Evolutionary conservation across 768 basidiomycete genomes (phyloP).

Genomic region (Sporobolomyces pararoseus): DNA sequence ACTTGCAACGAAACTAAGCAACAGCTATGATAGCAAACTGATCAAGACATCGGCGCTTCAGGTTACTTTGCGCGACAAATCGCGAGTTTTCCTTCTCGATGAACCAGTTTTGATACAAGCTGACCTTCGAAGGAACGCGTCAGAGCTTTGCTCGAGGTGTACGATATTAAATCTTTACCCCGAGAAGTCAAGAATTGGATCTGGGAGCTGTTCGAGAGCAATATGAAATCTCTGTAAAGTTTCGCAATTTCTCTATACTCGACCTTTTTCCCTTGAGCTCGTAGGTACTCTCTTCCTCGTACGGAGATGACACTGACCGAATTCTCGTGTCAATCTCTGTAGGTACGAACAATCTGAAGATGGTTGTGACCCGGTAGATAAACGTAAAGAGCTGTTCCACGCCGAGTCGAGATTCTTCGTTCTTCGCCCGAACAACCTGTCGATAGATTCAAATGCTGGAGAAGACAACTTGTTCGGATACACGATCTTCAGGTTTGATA

Average conservation of each 20-base stretch:
- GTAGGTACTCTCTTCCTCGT: too few species aligned
- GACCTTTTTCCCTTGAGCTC: not conserved
- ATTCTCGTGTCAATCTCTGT: constrained; percentile 30
- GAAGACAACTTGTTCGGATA: constrained; percentile 52
- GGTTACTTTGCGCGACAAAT: not conserved
- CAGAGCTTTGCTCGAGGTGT: not conserved
- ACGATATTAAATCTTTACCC: not conserved
- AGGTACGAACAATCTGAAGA: constrained; percentile 62
- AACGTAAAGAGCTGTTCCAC: constrained; percentile 63
- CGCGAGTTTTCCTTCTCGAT: not conserved
- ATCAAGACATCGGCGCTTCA: not conserved
- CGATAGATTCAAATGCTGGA: too few species aligned
- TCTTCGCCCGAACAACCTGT: constrained; percentile 39
- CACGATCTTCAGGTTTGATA: constrained; percentile 69
- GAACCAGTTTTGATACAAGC: not conserved
- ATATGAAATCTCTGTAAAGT: constrained; percentile 58
- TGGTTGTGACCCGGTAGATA: constrained; percentile 62
- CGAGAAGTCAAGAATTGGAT: constrained; percentile 51
- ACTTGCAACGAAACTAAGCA: not conserved
- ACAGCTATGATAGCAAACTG: not conserved
- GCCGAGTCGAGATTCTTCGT: constrained; percentile 62
- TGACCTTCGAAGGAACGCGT: too few species aligned
- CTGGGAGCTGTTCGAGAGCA: constrained; percentile 58
- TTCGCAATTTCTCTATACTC: not conserved
- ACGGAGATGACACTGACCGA: too few species aligned